Evolutionary conservation across 441 rosid genomes (phyloP).

Genomic region (Croton setiger): DNA sequence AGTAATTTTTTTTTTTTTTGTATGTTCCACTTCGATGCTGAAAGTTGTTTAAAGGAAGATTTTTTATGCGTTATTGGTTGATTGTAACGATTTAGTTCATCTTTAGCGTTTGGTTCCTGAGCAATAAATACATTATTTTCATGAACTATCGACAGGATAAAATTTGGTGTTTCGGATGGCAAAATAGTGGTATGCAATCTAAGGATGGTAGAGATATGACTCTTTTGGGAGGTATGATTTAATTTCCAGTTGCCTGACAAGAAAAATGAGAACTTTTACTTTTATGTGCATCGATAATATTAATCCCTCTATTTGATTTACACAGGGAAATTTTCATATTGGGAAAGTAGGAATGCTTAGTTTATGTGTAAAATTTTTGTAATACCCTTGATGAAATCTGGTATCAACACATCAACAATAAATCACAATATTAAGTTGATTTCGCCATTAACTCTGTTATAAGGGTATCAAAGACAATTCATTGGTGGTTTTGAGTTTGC

Average conservation of each 20-base stretch:
- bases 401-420: no score
- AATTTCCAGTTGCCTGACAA: neutral
- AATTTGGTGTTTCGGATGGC: constrained; percentile 93
- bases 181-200: constrained; percentile 56
- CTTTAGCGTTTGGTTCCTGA: neutral
- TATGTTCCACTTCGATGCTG: neutral
- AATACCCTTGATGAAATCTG: no score
- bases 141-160: constrained; percentile 47
- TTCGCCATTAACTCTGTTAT: no score
- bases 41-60: neutral
- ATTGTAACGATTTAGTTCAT: neutral
- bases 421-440: no score
- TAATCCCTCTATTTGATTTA: no score
- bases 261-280: neutral
- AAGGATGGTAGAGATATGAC: constrained; percentile 61
- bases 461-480: no score
- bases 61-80: neutral
- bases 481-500: no score
- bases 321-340: no score
- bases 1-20: constrained; percentile 23
- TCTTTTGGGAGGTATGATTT: constrained; percentile 79
- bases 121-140: neutral
- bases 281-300: neutral
- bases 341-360: no score
- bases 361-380: no score